Evolutionary conservation across 306 rosid genomes (phyloP), one percentile per base, ranked within the genome.

Genomic region (Cyclanthera cordifolia): DNA sequence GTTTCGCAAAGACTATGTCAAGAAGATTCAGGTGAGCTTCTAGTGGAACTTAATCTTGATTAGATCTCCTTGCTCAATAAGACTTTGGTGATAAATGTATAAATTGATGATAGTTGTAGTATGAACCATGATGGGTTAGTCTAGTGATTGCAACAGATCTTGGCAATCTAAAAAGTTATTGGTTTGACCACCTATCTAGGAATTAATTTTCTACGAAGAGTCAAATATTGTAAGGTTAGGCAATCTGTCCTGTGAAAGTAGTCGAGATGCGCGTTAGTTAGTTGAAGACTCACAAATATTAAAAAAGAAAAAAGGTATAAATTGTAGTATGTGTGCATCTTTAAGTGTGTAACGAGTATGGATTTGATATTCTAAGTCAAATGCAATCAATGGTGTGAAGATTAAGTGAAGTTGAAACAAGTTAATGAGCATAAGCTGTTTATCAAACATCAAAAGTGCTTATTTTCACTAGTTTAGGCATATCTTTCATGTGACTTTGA

Each of bases 1-100:
- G 74, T 83, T 75, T 46, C 87, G 74, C 19, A 69, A 77, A 10
- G 80, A 83, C 9, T 83, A 83, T 47, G 45, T 72, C 10, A 45
- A 52, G 47, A 77, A 72, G 80, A 80, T 77, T 77, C 53, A 47
- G 10, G 87, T 83, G 30, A 74, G 78, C 50, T 60, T 71, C 27
- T 25, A 23, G 15, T 53, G 7, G 52, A 19, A 28, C 41, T 9
- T 70, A 39, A 49, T 32, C 39, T 21, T 67, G 67, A 60, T 19
- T 41, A 49, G n/a, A 16, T 53, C 20, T 14, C 46, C 2, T 24
- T 21, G 45, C 55, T 55, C 13, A 47, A 16, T 23, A 46, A 43
- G 20, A 65, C 16, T 23, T n/a, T 24, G 53, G 23, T 43, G 53
- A 65, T 65, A 14, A 45, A 41, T 37, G 43, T 8, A 37, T 37